Percentiles rank a stretch among this genome's conserved stretches.
These are phyloP conservation scores for Fusarium miscanthi DNA, from an alignment of 2,329 filamentous ascomycete genomes.

Conservation along the genomic window DNA sequence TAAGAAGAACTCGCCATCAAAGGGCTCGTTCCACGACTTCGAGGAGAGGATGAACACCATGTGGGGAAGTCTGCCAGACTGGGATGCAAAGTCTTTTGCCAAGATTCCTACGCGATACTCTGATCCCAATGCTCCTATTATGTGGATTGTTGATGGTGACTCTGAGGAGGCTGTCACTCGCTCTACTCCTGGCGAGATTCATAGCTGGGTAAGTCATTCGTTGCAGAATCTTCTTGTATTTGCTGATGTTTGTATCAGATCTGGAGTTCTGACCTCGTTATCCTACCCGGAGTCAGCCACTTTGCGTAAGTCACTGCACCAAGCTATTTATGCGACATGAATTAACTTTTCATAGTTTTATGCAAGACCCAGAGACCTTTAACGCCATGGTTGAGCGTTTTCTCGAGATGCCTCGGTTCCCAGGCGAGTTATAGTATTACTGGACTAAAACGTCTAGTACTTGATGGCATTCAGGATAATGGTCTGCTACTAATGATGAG, in stretches of 20 bases:
- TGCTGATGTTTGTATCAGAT: not conserved
- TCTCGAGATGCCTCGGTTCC: not conserved
- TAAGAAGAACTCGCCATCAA: not conserved
- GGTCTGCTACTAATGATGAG: fast-evolving
- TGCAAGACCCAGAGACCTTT: not conserved
- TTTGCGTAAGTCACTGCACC: not conserved
- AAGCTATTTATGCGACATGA: fast-evolving
- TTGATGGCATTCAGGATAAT: fast-evolving
- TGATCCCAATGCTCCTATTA: not conserved
- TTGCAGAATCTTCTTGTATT: fast-evolving
- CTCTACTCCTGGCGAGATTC: not conserved
- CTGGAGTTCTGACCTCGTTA: not conserved
- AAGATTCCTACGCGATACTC: not conserved
- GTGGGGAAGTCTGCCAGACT: not conserved
- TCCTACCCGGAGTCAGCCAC: conserved; percentile 3
- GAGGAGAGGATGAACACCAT: not conserved
- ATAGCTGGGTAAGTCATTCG: not conserved
- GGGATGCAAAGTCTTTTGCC: not conserved
- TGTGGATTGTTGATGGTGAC: conserved; percentile 3
- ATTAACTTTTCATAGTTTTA: not conserved
- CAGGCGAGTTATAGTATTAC: not conserved
- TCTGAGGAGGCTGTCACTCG: not conserved
- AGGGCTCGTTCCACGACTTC: not conserved
- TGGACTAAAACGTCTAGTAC: fast-evolving
- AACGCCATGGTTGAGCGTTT: not conserved